These are phyloP conservation scores for Coemansia sp. DNA, from an alignment of 192 early-diverging fungal species.

Conservation along the genomic window DNA sequence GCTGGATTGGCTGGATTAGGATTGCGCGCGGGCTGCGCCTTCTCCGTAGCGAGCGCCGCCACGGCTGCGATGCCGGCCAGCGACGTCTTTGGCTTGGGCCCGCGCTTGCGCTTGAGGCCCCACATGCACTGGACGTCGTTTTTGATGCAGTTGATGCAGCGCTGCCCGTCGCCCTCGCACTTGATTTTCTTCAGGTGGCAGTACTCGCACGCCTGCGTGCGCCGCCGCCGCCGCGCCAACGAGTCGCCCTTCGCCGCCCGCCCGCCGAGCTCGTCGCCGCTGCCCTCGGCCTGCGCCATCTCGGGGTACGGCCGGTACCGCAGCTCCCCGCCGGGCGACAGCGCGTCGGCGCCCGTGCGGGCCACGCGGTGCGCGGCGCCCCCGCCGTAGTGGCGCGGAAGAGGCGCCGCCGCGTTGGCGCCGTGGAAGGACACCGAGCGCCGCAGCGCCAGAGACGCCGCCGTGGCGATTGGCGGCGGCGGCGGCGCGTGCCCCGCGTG, in stretches of 20 bases:
- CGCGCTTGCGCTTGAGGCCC: conserved; percentile 49
- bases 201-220: conserved; percentile 51
- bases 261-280: not conserved
- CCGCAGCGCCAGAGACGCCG: not conserved
- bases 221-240: conserved; percentile 30
- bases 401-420: not conserved
- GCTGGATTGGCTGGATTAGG: too few species aligned
- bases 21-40: too few species aligned
- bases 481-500: not conserved
- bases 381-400: not conserved
- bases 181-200: conserved; percentile 50
- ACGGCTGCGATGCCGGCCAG: not conserved
- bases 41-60: not conserved
- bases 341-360: conserved; percentile 4
- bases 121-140: conserved; percentile 47
- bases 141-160: conserved; percentile 45
- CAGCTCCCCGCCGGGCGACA: conserved; percentile 1
- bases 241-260: not conserved
- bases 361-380: conserved; percentile 8
- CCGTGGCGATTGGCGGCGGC: not conserved
- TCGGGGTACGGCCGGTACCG: conserved; percentile 48
- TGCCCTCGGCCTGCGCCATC: conserved; percentile 14
- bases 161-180: conserved; percentile 42
- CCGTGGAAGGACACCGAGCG: not conserved
- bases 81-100: conserved; percentile 39